A percentile compares a stretch with the other conserved stretches of the same genome.
phyloP scores from a whole-genome alignment of 345 rosid species.

The Carallia pectinifolia region DNA sequence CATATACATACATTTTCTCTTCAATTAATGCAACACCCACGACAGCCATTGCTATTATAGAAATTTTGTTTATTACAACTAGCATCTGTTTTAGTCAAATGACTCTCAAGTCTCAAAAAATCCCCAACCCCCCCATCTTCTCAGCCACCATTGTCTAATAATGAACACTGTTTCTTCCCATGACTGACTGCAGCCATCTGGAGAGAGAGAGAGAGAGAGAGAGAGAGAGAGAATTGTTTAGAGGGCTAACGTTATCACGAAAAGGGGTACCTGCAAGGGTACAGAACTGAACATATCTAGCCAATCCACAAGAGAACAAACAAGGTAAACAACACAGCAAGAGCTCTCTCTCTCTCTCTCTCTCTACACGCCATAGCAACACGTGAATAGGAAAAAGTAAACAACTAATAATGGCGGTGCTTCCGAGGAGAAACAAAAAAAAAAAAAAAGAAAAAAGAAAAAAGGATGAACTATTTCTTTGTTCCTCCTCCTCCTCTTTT shows the following conservation, averaged over 20 bases:
- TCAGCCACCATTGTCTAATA: background rate
- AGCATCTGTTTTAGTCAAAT: background rate
- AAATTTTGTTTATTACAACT: background rate
- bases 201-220: conserved; percentile 5
- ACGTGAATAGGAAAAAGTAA: conserved; percentile 52
- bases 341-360: background rate
- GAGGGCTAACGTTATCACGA: conserved; percentile 25
- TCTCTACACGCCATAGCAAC: conserved; percentile 46
- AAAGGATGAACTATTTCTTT: conserved; percentile 2
- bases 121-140: background rate
- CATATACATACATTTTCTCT: background rate
- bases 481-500: background rate
- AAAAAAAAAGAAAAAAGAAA: background rate
- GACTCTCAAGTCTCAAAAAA: background rate
- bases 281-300: conserved; percentile 32
- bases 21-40: conserved; percentile 4
- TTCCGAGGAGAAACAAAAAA: conserved; percentile 37
- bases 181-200: conserved; percentile 1
- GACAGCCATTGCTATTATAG: background rate
- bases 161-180: no score
- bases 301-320: conserved; percentile 56
- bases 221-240: background rate
- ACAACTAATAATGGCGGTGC: conserved; percentile 49
- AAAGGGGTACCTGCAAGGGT: conserved; percentile 32
- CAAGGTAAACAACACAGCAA: conserved; percentile 36